These are phyloP conservation scores for Smallanthus sonchifolius DNA, from an alignment of 129 eudicot genomes.

Conservation along the genomic window DNA sequence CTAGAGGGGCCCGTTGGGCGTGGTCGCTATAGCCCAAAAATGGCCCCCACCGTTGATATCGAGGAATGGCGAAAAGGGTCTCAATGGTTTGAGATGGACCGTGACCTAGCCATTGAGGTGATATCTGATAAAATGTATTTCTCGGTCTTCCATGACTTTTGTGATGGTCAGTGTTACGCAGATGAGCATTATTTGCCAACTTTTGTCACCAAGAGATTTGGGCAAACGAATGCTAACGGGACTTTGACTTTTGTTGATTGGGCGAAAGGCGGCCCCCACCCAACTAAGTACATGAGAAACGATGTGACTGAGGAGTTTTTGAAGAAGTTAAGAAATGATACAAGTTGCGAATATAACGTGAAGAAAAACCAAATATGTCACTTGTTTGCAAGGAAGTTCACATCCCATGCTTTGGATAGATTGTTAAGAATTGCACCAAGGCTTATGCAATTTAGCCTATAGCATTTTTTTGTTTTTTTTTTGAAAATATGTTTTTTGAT, in stretches of 20 bases:
- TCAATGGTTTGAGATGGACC: constrained; percentile 80
- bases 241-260: constrained; percentile 83
- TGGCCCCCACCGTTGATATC: constrained; percentile 49
- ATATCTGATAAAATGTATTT: constrained; percentile 57
- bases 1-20: constrained; percentile 56
- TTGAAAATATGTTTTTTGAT: not conserved
- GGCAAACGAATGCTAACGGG: constrained; percentile 47
- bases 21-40: constrained; percentile 56
- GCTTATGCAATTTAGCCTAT: constrained; percentile 57
- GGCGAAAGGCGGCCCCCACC: constrained; percentile 85
- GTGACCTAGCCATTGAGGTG: constrained; percentile 53
- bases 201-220: constrained; percentile 44
- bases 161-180: constrained; percentile 61
- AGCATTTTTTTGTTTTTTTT: not conserved
- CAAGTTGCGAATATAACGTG: constrained; percentile 61
- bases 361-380: constrained; percentile 43
- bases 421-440: constrained; percentile 60
- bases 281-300: constrained; percentile 38
- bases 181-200: constrained; percentile 95
- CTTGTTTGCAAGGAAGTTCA: constrained; percentile 88
- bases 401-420: constrained; percentile 57
- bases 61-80: constrained; percentile 86
- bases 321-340: constrained; percentile 47
- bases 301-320: constrained; percentile 51
- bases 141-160: constrained; percentile 47